phyloP scores from a whole-genome alignment of 352 stramenopile species.

The Phytopythium chamaehyphon region DNA sequence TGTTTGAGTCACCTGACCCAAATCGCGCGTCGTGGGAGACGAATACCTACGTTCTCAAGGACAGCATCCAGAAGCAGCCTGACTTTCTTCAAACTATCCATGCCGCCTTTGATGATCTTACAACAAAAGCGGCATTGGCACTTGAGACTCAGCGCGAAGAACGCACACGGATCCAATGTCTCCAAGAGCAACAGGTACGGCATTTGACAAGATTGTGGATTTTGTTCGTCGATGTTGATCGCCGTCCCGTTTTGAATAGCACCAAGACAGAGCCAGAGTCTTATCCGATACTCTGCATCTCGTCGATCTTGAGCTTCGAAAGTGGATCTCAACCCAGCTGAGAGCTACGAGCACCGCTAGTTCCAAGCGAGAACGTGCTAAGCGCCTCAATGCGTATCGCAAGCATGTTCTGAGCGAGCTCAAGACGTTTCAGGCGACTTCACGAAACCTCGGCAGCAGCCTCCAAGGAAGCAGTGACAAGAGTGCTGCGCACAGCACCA shows the following conservation, averaged over 20 bases:
- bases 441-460: no score
- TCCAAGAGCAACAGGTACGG: not conserved
- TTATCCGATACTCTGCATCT: constrained; percentile 33
- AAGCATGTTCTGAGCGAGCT: constrained; percentile 38
- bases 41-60: constrained; percentile 14
- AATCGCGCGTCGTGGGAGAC: constrained; percentile 26
- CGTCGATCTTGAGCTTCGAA: constrained; percentile 52
- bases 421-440: constrained; percentile 10
- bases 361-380: constrained; percentile 18
- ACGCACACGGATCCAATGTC: not conserved
- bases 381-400: constrained; percentile 33
- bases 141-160: not conserved
- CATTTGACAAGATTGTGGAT: no score
- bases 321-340: constrained; percentile 48
- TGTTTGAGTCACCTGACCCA: constrained; percentile 37
- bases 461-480: not conserved
- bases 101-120: not conserved
- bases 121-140: not conserved
- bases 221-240: no score
- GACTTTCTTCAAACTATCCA: not conserved
- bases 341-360: constrained; percentile 3
- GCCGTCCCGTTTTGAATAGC: no score
- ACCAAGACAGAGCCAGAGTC: constrained; percentile 24
- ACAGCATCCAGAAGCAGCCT: no score
- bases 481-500: not conserved